Base-by-base conservation (phyloP, 1,139 yeast genomes). In the Hanseniaspora gamundiae region DNA sequence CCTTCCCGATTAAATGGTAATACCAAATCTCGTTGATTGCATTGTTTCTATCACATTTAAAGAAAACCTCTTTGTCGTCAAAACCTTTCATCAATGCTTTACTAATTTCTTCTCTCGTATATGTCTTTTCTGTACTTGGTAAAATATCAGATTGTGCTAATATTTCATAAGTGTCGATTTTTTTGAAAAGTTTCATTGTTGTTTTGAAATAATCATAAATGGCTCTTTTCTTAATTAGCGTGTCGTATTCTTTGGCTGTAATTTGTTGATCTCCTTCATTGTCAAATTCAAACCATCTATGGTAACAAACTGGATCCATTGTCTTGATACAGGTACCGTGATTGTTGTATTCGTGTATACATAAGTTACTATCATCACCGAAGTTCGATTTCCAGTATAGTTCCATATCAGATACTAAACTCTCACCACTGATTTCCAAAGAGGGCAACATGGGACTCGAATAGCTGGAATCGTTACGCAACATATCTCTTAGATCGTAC, bases 341-440 rank as follows among this genome's bases (percentile, higher is more conserved):
- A 62, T 91, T 91, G 66, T 88, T 88, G 70, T 76, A 91, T 63
- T 91, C 98, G 61, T 91, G 97, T 26, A 76, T 70, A 97, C 98
- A 91, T 45, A 91, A 68, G 20, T 73, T 64, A 49, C 78, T 85
- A 58, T 87, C 95, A 48, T 72, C 58, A 2, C 93, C 91, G 47
- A 76, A 76, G 60, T 71, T 74, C 57, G 84, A 82, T 61, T 83
- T 83, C 97, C 97, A 91, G 44, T 70, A 63, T 20, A 54, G 53
- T 17, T 66, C 56, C 86, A 91, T 78, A 47, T 73, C 71, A 2
- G 66, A 61, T 42, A 80, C 67, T 45, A 91, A 67, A 4, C 67
- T 74, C 17, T 59, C 53, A 44, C 77, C 78, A 39, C 67, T 65
- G 48, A 76, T 71, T 36, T 51, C 49, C 39, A 52, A 41, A 5